These are phyloP conservation scores for Penicillium capsulatum DNA, from an alignment of 2,329 filamentous ascomycete genomes.

Conservation along the genomic window DNA sequence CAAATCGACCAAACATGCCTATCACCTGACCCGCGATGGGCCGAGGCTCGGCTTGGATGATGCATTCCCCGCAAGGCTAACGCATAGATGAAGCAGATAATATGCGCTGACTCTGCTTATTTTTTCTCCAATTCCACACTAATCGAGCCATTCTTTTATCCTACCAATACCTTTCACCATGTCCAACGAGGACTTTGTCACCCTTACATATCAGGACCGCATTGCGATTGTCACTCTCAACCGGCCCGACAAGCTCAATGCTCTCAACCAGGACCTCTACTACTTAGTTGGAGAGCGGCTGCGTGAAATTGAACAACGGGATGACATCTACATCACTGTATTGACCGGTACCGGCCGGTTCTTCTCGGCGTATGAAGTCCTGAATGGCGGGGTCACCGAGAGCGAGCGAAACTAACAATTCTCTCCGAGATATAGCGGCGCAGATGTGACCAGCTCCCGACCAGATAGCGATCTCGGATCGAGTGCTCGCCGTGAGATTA, in stretches of 20 bases:
- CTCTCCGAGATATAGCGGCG: slow-evolving; percentile 55
- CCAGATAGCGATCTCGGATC: slow-evolving; percentile 40
- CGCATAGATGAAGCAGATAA: neutral
- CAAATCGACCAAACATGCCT: slow-evolving; percentile 4
- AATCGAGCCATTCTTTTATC: no score
- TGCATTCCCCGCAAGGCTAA: neutral
- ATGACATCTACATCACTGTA: slow-evolving; percentile 81
- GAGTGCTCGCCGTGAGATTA: slow-evolving; percentile 54
- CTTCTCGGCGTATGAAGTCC: slow-evolving; percentile 72
- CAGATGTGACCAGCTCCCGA: slow-evolving; percentile 63
- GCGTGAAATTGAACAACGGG: slow-evolving; percentile 69
- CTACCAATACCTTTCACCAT: slow-evolving; percentile 18
- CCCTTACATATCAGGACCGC: slow-evolving; percentile 61
- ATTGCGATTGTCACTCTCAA: slow-evolving; percentile 83
- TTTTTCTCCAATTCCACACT: no score
- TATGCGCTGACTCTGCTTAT: no score
- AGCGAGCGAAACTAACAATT: slow-evolving; percentile 1
- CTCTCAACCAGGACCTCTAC: slow-evolving; percentile 68
- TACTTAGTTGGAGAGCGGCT: slow-evolving; percentile 70
- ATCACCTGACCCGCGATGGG: slow-evolving; percentile 19
- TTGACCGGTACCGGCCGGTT: slow-evolving; percentile 73
- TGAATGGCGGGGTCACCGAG: neutral
- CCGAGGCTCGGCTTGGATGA: slow-evolving; percentile 15
- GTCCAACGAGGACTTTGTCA: slow-evolving; percentile 47
- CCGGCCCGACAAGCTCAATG: slow-evolving; percentile 82